These are phyloP conservation scores for Fusarium abutilonis DNA, from an alignment of 2,329 filamentous ascomycete species.

Conservation along the genomic window DNA sequence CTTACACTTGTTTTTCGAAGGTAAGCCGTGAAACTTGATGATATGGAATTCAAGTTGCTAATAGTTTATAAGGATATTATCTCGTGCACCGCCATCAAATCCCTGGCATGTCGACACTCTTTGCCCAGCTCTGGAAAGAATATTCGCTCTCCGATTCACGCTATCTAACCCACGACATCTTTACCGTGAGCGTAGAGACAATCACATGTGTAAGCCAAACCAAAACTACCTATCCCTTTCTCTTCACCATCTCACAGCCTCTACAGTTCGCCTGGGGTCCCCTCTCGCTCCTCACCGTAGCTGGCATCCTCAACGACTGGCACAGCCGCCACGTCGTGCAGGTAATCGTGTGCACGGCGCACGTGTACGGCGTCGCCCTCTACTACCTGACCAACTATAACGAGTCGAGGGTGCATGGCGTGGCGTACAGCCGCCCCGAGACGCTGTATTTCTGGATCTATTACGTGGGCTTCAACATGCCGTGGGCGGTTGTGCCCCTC, in stretches of 20 bases:
- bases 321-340: constrained; percentile 63
- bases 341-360: constrained; percentile 61
- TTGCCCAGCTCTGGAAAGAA: constrained; percentile 93
- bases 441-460: constrained; percentile 71
- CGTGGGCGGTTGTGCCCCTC: constrained; percentile 67
- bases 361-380: constrained; percentile 69
- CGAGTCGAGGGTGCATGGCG: constrained; percentile 57
- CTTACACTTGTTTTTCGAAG: constrained; percentile 85
- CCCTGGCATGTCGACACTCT: constrained; percentile 73
- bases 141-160: constrained; percentile 88
- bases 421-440: constrained; percentile 67
- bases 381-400: constrained; percentile 69
- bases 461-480: constrained; percentile 68
- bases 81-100: constrained; percentile 73
- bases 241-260: constrained; percentile 6
- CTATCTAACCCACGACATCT: constrained; percentile 82
- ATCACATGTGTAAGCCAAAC: constrained; percentile 73
- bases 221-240: background rate
- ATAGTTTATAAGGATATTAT: constrained; percentile 70
- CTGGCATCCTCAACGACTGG: constrained; percentile 56
- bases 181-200: constrained; percentile 87
- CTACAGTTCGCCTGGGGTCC: constrained; percentile 66
- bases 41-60: background rate
- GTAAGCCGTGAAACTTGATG: constrained; percentile 51
- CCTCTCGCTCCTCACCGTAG: constrained; percentile 61